Conservation (phyloP, 148 eudicot genomes). For the Rhododendron kiyosumense region DNA sequence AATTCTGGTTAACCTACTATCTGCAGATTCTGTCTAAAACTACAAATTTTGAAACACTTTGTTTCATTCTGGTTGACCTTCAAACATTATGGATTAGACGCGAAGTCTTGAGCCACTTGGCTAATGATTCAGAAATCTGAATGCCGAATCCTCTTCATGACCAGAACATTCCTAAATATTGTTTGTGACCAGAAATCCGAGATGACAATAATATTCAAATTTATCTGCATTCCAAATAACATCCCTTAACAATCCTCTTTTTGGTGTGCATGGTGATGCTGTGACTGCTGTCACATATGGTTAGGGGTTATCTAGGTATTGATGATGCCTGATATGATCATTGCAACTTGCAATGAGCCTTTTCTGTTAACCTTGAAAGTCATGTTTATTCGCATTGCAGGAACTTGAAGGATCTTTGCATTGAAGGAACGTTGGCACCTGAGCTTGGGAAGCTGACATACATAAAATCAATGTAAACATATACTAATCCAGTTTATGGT, state of each 20-base stretch:
- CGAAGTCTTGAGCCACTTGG: not conserved
- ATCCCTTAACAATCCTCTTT: not conserved
- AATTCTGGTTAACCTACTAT: not conserved
- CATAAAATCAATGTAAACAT: constrained; percentile 62
- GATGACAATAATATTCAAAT: not conserved
- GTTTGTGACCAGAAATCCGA: not conserved
- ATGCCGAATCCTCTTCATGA: not conserved
- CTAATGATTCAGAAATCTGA: not conserved
- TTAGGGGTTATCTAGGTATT: not conserved
- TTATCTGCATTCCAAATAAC: not conserved
- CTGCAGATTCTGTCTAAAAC: not conserved
- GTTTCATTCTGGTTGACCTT: not conserved
- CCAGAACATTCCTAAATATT: not conserved
- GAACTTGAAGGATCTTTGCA: constrained; percentile 66
- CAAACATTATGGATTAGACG: not conserved
- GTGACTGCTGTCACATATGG: not conserved
- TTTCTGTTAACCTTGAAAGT: not conserved
- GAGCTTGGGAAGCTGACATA: constrained; percentile 55
- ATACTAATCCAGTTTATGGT: not conserved
- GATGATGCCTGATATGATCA: not conserved
- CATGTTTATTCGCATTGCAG: constrained; percentile 29
- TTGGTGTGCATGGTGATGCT: not conserved
- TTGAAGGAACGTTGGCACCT: constrained; percentile 67
- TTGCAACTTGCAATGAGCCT: not conserved
- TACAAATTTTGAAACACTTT: not conserved